A percentile compares a stretch with the other conserved stretches of the same genome.
phyloP scores from a whole-genome alignment of 1,284 basidiomycete species.

The Sporisorium sorghi region DNA sequence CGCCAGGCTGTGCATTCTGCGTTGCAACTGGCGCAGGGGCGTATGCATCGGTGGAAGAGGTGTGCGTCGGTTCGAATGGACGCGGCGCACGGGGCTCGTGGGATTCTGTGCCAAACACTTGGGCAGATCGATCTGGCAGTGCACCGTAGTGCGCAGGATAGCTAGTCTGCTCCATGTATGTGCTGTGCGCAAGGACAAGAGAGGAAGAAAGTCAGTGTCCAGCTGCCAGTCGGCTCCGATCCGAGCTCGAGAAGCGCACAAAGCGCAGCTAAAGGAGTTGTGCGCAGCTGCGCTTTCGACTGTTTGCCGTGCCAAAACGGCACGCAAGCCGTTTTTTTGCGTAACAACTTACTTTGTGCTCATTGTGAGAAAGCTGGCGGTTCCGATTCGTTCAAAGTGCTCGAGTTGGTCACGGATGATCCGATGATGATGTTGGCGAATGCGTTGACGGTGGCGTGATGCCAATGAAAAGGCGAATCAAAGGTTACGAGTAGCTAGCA shows the following conservation, averaged over 20 bases:
- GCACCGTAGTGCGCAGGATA: constrained; percentile 44
- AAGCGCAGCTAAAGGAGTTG: background rate
- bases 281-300: background rate
- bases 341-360: constrained; percentile 45
- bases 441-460: constrained; percentile 1
- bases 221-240: background rate
- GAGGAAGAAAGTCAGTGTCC: background rate
- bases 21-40: constrained; percentile 20
- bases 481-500: background rate
- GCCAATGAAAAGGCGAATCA: background rate
- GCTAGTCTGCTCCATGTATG: constrained; percentile 49
- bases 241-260: background rate
- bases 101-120: constrained; percentile 38
- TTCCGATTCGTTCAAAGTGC: no score
- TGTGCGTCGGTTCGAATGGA: constrained; percentile 40
- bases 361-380: constrained; percentile 11
- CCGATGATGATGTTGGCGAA: background rate
- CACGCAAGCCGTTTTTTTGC: background rate
- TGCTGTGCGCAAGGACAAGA: constrained; percentile 11
- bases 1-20: constrained; percentile 34
- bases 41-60: constrained; percentile 32
- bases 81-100: constrained; percentile 50
- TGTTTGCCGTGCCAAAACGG: background rate
- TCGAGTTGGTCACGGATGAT: background rate
- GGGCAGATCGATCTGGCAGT: constrained; percentile 37